A percentile compares a stretch with the other conserved stretches of the same genome.
phyloP scores from a whole-genome alignment of 768 basidiomycete genomes.

The Kockovaella imperatae region DNA sequence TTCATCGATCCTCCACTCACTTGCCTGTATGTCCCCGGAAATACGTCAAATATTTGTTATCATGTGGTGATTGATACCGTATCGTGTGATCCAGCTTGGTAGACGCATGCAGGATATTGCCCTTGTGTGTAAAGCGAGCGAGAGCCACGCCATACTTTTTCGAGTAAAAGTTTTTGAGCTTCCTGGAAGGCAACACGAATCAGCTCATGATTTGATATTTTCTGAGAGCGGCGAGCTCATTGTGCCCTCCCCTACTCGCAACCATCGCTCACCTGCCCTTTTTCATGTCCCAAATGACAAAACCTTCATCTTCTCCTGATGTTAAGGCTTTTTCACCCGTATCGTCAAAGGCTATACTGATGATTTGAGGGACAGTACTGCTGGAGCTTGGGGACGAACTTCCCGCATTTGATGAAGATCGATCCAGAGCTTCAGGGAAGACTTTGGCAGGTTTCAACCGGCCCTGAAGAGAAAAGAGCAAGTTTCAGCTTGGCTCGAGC shows the following conservation, averaged over 20 bases:
- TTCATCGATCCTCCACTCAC: constrained; percentile 28
- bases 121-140: constrained; percentile 86
- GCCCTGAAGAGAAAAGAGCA: not conserved
- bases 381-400: not conserved
- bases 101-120: constrained; percentile 76
- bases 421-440: constrained; percentile 7
- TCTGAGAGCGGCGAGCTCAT: not conserved
- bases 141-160: constrained; percentile 96
- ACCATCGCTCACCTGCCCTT: constrained; percentile 87
- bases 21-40: constrained; percentile 85
- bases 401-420: not conserved
- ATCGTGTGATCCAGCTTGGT: constrained; percentile 85
- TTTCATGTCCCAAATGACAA: constrained; percentile 79
- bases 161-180: constrained; percentile 68
- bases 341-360: constrained; percentile 84
- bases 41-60: constrained; percentile 92
- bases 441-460: constrained; percentile 11
- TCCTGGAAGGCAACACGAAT: constrained; percentile 49
- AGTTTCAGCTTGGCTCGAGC: too few species aligned
- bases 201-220: not conserved
- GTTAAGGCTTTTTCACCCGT: constrained; percentile 78
- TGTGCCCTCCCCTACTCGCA: too few species aligned
- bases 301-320: constrained; percentile 83
- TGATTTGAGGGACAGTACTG: constrained; percentile 47
- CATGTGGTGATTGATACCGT: constrained; percentile 87